These are phyloP conservation scores for Lanmaoa pseudosensibilis DNA, from an alignment of 768 basidiomycete species.

Conservation along the genomic window DNA sequence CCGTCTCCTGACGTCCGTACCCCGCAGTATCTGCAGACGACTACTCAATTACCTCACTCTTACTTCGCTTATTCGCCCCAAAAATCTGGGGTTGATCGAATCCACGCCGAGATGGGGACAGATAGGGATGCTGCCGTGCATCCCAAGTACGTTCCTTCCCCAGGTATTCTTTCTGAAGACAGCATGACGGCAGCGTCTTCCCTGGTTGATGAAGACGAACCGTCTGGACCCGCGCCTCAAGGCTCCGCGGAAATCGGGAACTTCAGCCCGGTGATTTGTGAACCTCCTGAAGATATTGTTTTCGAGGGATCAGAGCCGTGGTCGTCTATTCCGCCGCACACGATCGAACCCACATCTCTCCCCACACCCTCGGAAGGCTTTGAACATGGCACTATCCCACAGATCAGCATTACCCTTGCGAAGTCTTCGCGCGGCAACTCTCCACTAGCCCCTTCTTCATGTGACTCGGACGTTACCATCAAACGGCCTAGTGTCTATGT, in stretches of 20 bases:
- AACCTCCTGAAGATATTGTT: slow-evolving; percentile 31
- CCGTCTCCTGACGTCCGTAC: slow-evolving; percentile 18
- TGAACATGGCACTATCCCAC: slow-evolving; percentile 26
- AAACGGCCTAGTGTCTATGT: slow-evolving; percentile 32
- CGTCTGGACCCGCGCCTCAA: slow-evolving; percentile 13
- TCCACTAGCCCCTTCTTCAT: slow-evolving; percentile 25
- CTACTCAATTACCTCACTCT: slow-evolving; percentile 31
- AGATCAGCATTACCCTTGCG: slow-evolving; percentile 31
- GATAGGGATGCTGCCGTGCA: slow-evolving; percentile 18
- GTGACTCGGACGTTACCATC: slow-evolving; percentile 27
- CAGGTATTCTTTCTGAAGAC: slow-evolving; percentile 14
- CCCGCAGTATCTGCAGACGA: slow-evolving; percentile 27
- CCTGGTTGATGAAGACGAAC: slow-evolving; percentile 10
- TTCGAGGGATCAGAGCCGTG: slow-evolving; percentile 21
- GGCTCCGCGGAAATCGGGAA: slow-evolving; percentile 27
- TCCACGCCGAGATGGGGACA: slow-evolving; percentile 8
- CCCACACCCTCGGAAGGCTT: slow-evolving; percentile 11
- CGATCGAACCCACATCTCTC: slow-evolving; percentile 14
- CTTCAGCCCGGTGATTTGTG: slow-evolving; percentile 29
- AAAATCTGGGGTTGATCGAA: slow-evolving; percentile 33
- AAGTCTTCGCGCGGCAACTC: slow-evolving; percentile 33
- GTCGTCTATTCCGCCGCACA: slow-evolving; percentile 11
- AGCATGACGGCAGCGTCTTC: slow-evolving; percentile 17
- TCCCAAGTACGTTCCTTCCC: slow-evolving; percentile 18
- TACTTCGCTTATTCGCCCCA: slow-evolving; percentile 17